Base-by-base conservation (phyloP, 345 rosid species). In the Corchorus olitorius region DNA sequence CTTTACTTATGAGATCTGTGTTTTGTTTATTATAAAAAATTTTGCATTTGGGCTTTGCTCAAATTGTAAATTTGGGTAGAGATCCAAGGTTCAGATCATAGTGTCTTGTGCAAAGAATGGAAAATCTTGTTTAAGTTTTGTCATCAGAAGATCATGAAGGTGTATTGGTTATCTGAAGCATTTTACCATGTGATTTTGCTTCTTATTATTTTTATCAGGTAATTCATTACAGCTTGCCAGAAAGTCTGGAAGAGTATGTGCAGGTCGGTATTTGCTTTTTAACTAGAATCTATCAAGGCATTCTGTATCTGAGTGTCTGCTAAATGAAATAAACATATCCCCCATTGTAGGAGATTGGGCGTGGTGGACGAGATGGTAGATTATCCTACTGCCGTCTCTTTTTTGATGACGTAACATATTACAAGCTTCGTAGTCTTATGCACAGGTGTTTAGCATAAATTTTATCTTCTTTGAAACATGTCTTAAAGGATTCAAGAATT, bases 191-290 rank as follows among this genome's bases (percentile, higher is more conserved):
- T 49, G n/a, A 58, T 60, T n/a, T n/a, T n/a, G n/a, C n/a, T n/a
- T 74, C 54, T 76, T 75, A 50, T 72, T 58, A 65, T n/a, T 76
- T 78, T 62, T 82, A 83, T 81, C 84, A 96, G 99, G 92, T 93
- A 67, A 89, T 96, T 79, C 98, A 96, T 83, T 93, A 90, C 82
- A 92, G 96, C 79, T 14, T 96, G 84, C 99, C 99, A 80, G 97
- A 92, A 86, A 96, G 99, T 88, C 87, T 96, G 88, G 99, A 96
- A 82, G 99, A 92, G 89, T 96, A 93, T 79, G 97, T 93, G 76
- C 99, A 96, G 98, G 99, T 96, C 61, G 9, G 72, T 74, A 75
- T 78, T 75, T 79, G 53, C 48, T 79, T 73, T 78, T 33, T 45
- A 59, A 75, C 3, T 60, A 52, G 14, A 49, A 72, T 74, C 77